Percentiles rank a stretch among this genome's conserved stretches.
Conservation (phyloP, 192 early-diverging fungal genomes). For the Chytriomyces sp. region DNA sequence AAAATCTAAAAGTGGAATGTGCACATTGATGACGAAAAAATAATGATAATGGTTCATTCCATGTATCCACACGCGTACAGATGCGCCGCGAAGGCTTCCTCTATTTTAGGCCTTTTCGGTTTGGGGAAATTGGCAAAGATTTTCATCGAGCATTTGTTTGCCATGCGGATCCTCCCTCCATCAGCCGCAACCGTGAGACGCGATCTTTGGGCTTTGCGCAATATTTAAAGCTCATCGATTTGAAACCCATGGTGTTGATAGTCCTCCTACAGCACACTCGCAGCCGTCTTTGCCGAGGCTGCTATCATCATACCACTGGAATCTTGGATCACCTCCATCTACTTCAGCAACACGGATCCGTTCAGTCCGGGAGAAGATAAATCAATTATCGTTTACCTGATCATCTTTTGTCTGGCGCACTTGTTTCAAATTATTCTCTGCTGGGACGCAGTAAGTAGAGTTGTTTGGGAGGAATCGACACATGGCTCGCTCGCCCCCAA, state of each 20-base stretch:
- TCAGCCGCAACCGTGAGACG: constrained; percentile 1
- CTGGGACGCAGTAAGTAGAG: constrained; percentile 78
- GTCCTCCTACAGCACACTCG: constrained; percentile 39
- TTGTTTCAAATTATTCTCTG: constrained; percentile 81
- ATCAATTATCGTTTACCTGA: constrained; percentile 81
- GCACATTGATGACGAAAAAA: no score
- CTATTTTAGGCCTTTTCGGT: no score
- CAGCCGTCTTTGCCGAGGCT: constrained; percentile 56
- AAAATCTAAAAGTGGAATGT: no score
- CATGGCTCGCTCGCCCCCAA: neutral
- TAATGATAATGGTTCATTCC: no score
- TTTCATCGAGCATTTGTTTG: neutral
- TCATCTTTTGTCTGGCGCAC: constrained; percentile 86
- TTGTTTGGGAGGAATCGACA: neutral
- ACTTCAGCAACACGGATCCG: constrained; percentile 40
- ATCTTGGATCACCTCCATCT: constrained; percentile 56
- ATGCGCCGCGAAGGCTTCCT: no score
- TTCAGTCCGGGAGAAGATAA: constrained; percentile 40
- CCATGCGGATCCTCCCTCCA: neutral
- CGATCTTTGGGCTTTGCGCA: neutral
- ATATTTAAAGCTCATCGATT: neutral
- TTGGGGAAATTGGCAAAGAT: no score
- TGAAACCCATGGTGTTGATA: neutral
- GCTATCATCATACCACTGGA: constrained; percentile 61
- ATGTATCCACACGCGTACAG: no score